Percentiles rank a stretch among this genome's conserved stretches.
Evolutionary conservation across 768 basidiomycete genomes (phyloP).

Genomic region (Leccinellum luteum): DNA sequence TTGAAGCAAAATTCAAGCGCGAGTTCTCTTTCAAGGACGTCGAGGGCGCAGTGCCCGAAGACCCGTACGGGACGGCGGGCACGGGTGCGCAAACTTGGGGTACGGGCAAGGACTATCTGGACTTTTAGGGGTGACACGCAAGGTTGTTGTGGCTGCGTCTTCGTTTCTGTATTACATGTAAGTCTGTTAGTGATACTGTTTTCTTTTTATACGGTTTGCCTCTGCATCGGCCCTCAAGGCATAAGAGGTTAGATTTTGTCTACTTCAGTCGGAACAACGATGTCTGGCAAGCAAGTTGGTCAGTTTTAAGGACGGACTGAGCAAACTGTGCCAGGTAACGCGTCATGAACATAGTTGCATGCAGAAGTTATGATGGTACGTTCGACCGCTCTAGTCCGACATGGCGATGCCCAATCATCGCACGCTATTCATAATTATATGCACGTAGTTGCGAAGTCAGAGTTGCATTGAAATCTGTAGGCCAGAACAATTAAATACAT

Average conservation of each 20-base stretch:
- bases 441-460: background rate
- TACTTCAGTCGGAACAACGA: too few relatives aligned
- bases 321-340: background rate
- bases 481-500: background rate
- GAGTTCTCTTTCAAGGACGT: slow-evolving; percentile 80
- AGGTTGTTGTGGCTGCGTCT: background rate
- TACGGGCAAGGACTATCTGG: slow-evolving; percentile 51
- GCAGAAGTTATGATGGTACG: too few relatives aligned
- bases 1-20: slow-evolving; percentile 77
- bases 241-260: background rate
- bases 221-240: background rate
- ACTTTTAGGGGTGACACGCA: slow-evolving; percentile 40
- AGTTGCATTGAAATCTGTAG: too few relatives aligned
- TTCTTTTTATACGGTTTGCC: too few relatives aligned
- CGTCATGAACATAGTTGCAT: too few relatives aligned
- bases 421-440: background rate
- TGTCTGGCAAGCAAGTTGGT: too few relatives aligned
- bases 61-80: slow-evolving; percentile 49
- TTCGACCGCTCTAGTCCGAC: too few relatives aligned
- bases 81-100: slow-evolving; percentile 43
- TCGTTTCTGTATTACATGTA: background rate
- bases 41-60: slow-evolving; percentile 47
- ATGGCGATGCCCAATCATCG: too few relatives aligned
- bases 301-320: too few relatives aligned
- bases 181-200: background rate